Conservation (phyloP, 805 yeast genomes). For the Wickerhamiella allomyrinae region DNA sequence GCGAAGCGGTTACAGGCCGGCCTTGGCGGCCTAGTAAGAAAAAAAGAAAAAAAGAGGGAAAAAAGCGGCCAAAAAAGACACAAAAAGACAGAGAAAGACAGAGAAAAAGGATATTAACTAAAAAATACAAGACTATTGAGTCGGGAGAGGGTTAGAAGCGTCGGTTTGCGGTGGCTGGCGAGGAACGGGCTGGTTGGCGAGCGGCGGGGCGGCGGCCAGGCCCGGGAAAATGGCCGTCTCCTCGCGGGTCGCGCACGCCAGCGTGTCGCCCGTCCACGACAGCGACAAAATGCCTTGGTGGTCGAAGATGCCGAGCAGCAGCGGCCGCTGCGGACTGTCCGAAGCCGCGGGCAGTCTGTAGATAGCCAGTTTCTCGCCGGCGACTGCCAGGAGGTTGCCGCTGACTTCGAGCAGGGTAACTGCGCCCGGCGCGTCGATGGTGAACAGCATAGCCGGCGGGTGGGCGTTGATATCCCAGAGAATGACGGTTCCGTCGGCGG, state of each 20-base stretch:
- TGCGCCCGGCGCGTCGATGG: neutral
- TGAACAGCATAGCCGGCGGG: neutral
- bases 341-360: neutral
- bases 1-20: no score
- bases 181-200: neutral
- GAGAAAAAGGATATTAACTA: no score
- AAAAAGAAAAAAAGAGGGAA: no score
- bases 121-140: no score
- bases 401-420: neutral
- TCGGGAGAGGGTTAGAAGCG: no score
- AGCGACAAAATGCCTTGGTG: neutral
- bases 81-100: no score
- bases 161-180: no score
- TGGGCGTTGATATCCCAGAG: conserved; percentile 7
- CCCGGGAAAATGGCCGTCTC: neutral
- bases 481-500: conserved; percentile 7
- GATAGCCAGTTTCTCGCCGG: neutral
- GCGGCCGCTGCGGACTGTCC: neutral
- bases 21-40: no score
- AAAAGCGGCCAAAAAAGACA: no score
- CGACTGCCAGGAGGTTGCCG: neutral
- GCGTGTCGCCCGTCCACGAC: neutral
- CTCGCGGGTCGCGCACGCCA: neutral
- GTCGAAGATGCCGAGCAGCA: neutral
- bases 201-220: neutral